Conservation (phyloP, 148 eudicot species). For the Rhododendron griersonianum region DNA sequence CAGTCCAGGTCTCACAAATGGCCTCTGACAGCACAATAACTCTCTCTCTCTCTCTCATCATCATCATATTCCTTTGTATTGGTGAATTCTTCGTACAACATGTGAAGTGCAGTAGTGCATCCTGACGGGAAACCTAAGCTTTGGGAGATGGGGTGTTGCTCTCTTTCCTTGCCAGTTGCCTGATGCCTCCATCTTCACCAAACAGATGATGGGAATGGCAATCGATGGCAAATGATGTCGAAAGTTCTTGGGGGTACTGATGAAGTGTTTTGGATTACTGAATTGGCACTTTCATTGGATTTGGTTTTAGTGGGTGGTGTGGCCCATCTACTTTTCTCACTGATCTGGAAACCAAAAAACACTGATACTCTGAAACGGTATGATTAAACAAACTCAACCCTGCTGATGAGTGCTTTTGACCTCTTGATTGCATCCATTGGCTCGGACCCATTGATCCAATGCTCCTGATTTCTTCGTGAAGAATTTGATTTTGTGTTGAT, state of each 20-base stretch:
- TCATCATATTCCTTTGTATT: background rate
- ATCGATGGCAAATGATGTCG: slow-evolving; percentile 1
- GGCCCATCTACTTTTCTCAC: background rate
- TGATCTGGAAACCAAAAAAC: background rate
- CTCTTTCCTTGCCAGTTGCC: background rate
- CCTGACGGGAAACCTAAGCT: background rate
- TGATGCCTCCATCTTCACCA: background rate
- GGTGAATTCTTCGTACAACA: background rate
- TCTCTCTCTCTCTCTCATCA: background rate
- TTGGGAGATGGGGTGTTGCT: background rate
- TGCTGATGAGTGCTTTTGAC: background rate
- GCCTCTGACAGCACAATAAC: background rate
- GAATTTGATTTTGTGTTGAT: background rate
- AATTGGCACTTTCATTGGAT: slow-evolving; percentile 10
- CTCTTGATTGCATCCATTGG: background rate
- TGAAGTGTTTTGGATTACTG: background rate
- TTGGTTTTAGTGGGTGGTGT: slow-evolving; percentile 3
- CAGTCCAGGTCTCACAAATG: too few species aligned
- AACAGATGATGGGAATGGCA: slow-evolving; percentile 13
- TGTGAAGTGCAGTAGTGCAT: background rate
- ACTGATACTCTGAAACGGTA: background rate
- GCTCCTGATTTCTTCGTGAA: background rate
- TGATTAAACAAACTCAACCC: background rate
- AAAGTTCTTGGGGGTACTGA: background rate
- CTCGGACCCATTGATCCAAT: background rate